A percentile compares a stretch with the other conserved stretches of the same genome.
Evolutionary conservation across 805 yeast species (phyloP).

Genomic region (Saccharomycodes ludwigii): DNA sequence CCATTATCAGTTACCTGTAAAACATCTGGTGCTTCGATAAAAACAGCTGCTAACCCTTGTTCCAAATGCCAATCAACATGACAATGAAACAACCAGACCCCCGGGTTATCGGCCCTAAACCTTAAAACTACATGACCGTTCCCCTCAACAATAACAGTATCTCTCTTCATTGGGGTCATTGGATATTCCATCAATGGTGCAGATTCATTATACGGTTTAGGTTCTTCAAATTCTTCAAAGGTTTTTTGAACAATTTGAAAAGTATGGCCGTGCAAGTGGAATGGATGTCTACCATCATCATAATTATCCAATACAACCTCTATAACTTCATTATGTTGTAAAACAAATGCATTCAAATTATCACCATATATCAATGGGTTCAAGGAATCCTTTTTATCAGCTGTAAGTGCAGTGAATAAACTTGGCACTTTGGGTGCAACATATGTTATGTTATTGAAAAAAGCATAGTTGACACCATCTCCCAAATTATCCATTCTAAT

Average conservation of each 20-base stretch:
- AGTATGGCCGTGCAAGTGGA: constrained; percentile 66
- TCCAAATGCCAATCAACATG: constrained; percentile 79
- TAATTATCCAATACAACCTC: constrained; percentile 69
- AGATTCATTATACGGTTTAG: constrained; percentile 40
- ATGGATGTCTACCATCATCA: constrained; percentile 72
- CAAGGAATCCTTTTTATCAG: constrained; percentile 42
- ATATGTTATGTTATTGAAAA: constrained; percentile 57
- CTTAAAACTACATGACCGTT: constrained; percentile 59
- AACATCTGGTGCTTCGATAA: constrained; percentile 56
- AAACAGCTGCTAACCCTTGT: constrained; percentile 65
- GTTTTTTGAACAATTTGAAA: constrained; percentile 53
- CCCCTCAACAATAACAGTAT: constrained; percentile 55
- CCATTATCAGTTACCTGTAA: constrained; percentile 28
- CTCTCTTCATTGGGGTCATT: constrained; percentile 47
- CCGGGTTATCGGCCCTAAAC: constrained; percentile 78
- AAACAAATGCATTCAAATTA: constrained; percentile 49
- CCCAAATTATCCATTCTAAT: constrained; percentile 58
- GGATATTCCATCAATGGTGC: constrained; percentile 19
- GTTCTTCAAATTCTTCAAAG: constrained; percentile 37
- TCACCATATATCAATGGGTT: constrained; percentile 61
- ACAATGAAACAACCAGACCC: constrained; percentile 92
- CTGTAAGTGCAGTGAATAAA: constrained; percentile 45
- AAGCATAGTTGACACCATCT: constrained; percentile 67
- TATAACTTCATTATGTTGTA: constrained; percentile 49
- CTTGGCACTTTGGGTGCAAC: constrained; percentile 63